Evolutionary conservation across 805 yeast genomes (phyloP).

Genomic region (Pichia gijzeniarum): DNA sequence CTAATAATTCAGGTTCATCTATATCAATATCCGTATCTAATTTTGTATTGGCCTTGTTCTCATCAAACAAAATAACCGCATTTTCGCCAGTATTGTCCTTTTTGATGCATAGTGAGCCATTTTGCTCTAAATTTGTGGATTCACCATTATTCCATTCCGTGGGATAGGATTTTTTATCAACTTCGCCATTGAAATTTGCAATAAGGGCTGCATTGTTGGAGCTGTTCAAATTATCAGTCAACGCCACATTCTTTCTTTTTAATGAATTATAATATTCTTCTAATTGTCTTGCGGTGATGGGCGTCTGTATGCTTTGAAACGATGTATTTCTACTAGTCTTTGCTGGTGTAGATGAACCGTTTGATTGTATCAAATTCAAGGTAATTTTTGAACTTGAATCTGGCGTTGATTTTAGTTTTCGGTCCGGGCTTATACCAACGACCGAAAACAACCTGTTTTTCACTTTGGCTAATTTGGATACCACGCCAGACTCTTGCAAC

Average conservation of each 20-base stretch:
- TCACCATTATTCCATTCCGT: slow-evolving; percentile 13
- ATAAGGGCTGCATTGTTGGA: not conserved
- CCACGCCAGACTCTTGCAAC: slow-evolving; percentile 3
- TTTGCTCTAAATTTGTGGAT: slow-evolving; percentile 11
- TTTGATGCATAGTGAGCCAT: not conserved
- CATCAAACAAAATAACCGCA: slow-evolving; percentile 6
- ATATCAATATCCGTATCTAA: not conserved
- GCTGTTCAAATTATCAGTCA: slow-evolving; percentile 16
- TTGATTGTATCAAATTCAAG: too few relatives aligned
- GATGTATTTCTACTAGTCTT: not conserved
- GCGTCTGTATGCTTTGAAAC: slow-evolving; percentile 5
- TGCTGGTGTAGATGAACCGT: not conserved
- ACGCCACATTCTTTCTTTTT: slow-evolving; percentile 18
- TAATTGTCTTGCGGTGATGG: slow-evolving; percentile 25
- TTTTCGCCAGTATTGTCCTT: not conserved
- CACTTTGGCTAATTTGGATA: slow-evolving; percentile 17
- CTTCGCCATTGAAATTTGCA: slow-evolving; percentile 10
- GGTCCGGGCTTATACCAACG: slow-evolving; percentile 5
- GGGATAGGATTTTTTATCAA: slow-evolving; percentile 7
- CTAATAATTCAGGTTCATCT: slow-evolving; percentile 4
- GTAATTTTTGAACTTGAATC: not conserved
- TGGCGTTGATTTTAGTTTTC: not conserved
- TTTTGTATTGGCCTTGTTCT: not conserved
- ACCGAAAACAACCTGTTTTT: slow-evolving; percentile 11
- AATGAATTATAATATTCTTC: slow-evolving; percentile 24